phyloP scores from a whole-genome alignment of 1,139 yeast species.

The Insectozyma bohioensis region DNA sequence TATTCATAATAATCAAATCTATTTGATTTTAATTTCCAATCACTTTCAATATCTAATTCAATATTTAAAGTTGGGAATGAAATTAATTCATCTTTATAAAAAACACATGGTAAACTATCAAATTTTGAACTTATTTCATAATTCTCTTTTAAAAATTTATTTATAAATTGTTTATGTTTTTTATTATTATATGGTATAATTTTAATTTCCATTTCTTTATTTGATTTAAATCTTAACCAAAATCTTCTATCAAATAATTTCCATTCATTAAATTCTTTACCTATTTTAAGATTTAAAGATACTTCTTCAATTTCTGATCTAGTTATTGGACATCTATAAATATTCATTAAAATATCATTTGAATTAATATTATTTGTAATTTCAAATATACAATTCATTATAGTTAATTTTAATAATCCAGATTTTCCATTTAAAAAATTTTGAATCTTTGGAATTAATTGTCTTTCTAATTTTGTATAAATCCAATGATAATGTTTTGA shows the following conservation, averaged over 20 bases:
- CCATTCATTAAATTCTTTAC: slow-evolving; percentile 28
- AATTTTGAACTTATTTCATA: slow-evolving; percentile 1
- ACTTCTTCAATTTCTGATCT: slow-evolving; percentile 16
- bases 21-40: slow-evolving; percentile 23
- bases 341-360: slow-evolving; percentile 11
- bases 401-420: slow-evolving; percentile 15
- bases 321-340: slow-evolving; percentile 26
- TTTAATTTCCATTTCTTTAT: slow-evolving; percentile 4
- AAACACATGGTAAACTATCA: slow-evolving; percentile 16
- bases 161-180: slow-evolving; percentile 12
- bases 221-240: slow-evolving; percentile 27
- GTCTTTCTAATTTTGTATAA: slow-evolving; percentile 42
- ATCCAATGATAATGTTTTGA: slow-evolving; percentile 45
- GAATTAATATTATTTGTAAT: slow-evolving; percentile 11
- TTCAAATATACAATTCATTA: slow-evolving; percentile 24
- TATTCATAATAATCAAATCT: slow-evolving; percentile 12
- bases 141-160: slow-evolving; percentile 1
- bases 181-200: slow-evolving; percentile 24
- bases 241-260: slow-evolving; percentile 35
- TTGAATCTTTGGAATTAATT: slow-evolving; percentile 26
- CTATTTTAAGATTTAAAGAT: slow-evolving; percentile 6
- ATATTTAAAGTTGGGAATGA: slow-evolving; percentile 23
- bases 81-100: slow-evolving; percentile 13
- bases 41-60: slow-evolving; percentile 9
- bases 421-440: slow-evolving; percentile 6